Evolutionary conservation across 2,329 filamentous ascomycete species (phyloP).

Genomic region (Neodidymelliopsis sp.): DNA sequence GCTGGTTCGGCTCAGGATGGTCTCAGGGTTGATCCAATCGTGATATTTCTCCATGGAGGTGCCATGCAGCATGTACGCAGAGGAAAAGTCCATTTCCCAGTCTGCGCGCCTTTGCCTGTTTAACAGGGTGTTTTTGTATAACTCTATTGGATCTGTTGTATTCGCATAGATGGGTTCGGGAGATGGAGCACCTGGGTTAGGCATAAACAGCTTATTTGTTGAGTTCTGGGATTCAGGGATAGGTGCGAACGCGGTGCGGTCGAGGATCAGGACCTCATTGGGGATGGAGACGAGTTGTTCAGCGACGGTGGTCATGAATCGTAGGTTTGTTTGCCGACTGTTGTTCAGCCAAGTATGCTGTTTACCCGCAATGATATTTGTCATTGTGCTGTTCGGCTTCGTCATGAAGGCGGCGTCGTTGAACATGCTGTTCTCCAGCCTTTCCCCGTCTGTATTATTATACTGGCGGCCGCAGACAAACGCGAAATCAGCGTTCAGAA

Average conservation of each 20-base stretch:
- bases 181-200: conserved; percentile 7
- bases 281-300: conserved; percentile 20
- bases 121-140: conserved; percentile 19
- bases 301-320: conserved; percentile 20
- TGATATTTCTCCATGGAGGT: conserved; percentile 12
- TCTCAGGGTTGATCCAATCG: conserved; percentile 20
- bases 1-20: conserved; percentile 21
- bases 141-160: conserved; percentile 16
- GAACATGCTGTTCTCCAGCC: conserved; percentile 23
- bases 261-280: conserved; percentile 26
- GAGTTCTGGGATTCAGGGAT: conserved; percentile 23
- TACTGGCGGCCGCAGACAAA: conserved; percentile 27
- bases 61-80: conserved; percentile 29
- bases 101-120: conserved; percentile 16
- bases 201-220: conserved; percentile 16
- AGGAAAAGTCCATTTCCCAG: conserved; percentile 28
- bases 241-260: conserved; percentile 25
- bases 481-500: conserved; percentile 22
- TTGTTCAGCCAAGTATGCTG: conserved; percentile 27
- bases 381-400: conserved; percentile 24
- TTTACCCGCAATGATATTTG: conserved; percentile 25
- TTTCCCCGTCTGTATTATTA: conserved; percentile 36
- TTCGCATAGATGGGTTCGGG: conserved; percentile 5
- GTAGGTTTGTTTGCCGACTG: conserved; percentile 22
- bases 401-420: conserved; percentile 32